phyloP scores from a whole-genome alignment of 225 moss, liverwort and hornwort species.

The Thuidium tamariscinum region DNA sequence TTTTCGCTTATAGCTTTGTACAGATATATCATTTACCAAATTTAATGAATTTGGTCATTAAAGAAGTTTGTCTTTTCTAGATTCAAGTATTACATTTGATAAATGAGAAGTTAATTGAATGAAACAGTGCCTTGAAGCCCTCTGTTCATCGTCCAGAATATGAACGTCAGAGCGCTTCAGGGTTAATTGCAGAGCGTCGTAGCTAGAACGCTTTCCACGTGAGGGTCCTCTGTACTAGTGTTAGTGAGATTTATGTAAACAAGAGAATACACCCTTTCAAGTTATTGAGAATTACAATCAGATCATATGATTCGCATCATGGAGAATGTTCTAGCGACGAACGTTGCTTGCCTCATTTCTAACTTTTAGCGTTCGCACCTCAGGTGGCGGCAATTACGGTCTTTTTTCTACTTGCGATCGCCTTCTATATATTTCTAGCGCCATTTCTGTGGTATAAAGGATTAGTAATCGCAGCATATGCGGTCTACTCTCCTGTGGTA shows the following conservation, averaged over 20 bases:
- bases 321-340: neutral
- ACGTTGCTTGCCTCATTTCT: neutral
- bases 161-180: too few relatives aligned
- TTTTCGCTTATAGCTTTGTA: too few relatives aligned
- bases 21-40: too few relatives aligned
- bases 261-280: neutral
- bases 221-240: neutral
- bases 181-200: neutral
- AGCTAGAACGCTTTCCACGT: neutral
- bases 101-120: too few relatives aligned
- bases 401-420: slow-evolving; percentile 80
- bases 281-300: neutral
- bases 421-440: slow-evolving; percentile 77
- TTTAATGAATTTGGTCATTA: too few relatives aligned
- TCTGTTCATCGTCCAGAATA: too few relatives aligned
- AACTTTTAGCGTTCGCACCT: neutral
- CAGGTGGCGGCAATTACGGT: slow-evolving; percentile 99
- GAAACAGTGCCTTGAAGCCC: too few relatives aligned
- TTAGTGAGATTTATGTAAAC: neutral
- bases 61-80: too few relatives aligned
- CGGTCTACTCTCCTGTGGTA: slow-evolving; percentile 74
- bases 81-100: too few relatives aligned
- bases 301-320: neutral
- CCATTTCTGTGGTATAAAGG: slow-evolving; percentile 71
- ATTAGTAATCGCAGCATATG: slow-evolving; percentile 53